Base-by-base conservation (phyloP, 345 rosid species). In the Salix caprea region DNA sequence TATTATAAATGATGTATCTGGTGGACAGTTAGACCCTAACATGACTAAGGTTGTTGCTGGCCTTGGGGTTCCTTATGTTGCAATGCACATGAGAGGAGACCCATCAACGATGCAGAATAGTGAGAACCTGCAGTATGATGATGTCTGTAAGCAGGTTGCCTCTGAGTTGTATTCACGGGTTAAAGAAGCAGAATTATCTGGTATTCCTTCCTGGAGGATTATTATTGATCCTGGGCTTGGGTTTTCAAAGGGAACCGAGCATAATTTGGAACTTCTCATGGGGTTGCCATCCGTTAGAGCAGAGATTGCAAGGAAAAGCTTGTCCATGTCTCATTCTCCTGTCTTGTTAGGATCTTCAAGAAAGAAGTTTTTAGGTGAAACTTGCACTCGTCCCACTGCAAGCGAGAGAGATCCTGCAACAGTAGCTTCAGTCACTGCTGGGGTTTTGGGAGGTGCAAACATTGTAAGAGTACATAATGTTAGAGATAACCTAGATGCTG, bases 61-160 rank as follows among this genome's bases (percentile, higher is more conserved):
- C 30, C 91, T 94, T 48, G 83, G 83, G 48, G 95, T 89, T 81
- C 97, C 97, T 70, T 93, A 91, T 54, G 83, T 93, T 62, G 87
- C 86, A 2, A 96, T 93, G 98, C 98, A 96, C 89, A 95, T 93
- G 99, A 91, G 98, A 82, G 99, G 94, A 69, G 92, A 95, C 81
- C 96, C 96, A 34, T 68, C 84, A 37, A 90, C 97, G 42, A 93
- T 93, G 97, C 99, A 96, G 81, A 90, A 78, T 75, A 58, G 69
- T 76, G 89, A 92, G 71, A 91, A 96, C 83, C 74, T 93, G 81
- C 84, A 89, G 23, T 93, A 93, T 34, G 69, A 82, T 68, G 84
- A 96, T 84, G 88, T 90, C 26, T 91, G 96, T 78, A 77, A 79
- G 67, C 88, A 92, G 80, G 91, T 96, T 84, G 91, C 94, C 54